phyloP scores from a whole-genome alignment of 2,329 filamentous ascomycete genomes.

The Exophiala oligosperma region DNA sequence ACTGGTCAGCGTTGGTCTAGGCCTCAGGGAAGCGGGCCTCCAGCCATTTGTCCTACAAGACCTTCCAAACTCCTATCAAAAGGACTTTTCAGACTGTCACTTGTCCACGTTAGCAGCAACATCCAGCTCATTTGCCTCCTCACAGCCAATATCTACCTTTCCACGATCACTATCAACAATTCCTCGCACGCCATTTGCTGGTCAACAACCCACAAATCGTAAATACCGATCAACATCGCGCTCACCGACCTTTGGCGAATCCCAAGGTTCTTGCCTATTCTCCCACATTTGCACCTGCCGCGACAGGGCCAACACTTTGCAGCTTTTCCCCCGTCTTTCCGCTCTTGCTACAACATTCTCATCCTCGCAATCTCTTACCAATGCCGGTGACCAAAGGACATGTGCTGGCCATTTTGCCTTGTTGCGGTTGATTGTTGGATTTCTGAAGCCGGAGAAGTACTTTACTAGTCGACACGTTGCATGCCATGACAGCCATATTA shows the following conservation, averaged over 20 bases:
- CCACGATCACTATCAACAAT: background rate
- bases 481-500: slow-evolving; percentile 26
- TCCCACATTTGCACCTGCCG: background rate
- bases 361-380: background rate
- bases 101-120: background rate
- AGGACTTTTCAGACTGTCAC: background rate
- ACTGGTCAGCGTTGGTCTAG: background rate
- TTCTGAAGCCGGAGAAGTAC: slow-evolving; percentile 16
- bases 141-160: background rate
- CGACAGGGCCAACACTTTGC: background rate
- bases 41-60: background rate
- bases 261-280: background rate
- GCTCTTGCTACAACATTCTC: background rate
- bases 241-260: background rate
- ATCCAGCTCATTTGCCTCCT: background rate
- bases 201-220: background rate
- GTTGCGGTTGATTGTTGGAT: slow-evolving; percentile 12
- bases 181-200: background rate
- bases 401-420: slow-evolving; percentile 11
- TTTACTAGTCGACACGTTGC: slow-evolving; percentile 6
- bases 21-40: background rate
- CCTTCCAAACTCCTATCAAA: background rate
- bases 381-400: slow-evolving; percentile 10
- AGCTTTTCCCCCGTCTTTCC: background rate
- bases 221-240: background rate